A percentile compares a stretch with the other conserved stretches of the same genome.
phyloP scores from a whole-genome alignment of 2,329 filamentous ascomycete genomes.

The Ascochyta fabae region DNA sequence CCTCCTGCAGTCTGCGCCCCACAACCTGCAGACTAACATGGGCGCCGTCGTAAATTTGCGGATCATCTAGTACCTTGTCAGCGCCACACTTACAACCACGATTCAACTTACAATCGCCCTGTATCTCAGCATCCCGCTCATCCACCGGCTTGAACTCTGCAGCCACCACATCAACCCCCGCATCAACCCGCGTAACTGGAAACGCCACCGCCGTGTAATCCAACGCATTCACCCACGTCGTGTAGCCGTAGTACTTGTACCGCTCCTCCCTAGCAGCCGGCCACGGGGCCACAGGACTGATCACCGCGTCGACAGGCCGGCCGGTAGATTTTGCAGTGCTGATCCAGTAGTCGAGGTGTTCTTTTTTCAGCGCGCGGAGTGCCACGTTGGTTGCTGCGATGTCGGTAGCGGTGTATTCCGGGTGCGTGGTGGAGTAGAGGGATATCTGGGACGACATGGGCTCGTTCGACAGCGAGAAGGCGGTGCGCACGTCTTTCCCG shows the following conservation, averaged over 20 bases:
- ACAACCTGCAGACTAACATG: constrained; percentile 49
- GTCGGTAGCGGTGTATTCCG: constrained; percentile 32
- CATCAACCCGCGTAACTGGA: constrained; percentile 44
- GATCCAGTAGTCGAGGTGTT: constrained; percentile 50
- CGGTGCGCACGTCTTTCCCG: constrained; percentile 37
- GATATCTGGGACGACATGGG: constrained; percentile 37
- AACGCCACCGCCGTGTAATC: constrained; percentile 45
- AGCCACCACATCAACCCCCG: constrained; percentile 34
- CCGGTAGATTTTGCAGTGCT: constrained; percentile 35
- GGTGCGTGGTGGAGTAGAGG: constrained; percentile 20
- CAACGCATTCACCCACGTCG: constrained; percentile 38
- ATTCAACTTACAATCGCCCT: constrained; percentile 37
- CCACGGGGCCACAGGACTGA: constrained; percentile 47
- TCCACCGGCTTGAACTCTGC: constrained; percentile 32
- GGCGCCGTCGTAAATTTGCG: constrained; percentile 48
- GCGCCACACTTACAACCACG: too few species aligned
- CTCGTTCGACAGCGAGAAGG: constrained; percentile 45
- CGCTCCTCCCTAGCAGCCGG: constrained; percentile 39
- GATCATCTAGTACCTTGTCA: constrained; percentile 40
- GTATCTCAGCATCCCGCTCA: constrained; percentile 34
- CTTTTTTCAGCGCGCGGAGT: constrained; percentile 39
- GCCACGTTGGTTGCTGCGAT: constrained; percentile 44
- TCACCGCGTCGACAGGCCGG: constrained; percentile 47
- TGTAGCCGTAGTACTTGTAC: constrained; percentile 46
- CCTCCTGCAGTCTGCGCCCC: constrained; percentile 47